Base-by-base conservation (phyloP, 164 flowering plant species). In the Tetrastigma voinierianum region DNA sequence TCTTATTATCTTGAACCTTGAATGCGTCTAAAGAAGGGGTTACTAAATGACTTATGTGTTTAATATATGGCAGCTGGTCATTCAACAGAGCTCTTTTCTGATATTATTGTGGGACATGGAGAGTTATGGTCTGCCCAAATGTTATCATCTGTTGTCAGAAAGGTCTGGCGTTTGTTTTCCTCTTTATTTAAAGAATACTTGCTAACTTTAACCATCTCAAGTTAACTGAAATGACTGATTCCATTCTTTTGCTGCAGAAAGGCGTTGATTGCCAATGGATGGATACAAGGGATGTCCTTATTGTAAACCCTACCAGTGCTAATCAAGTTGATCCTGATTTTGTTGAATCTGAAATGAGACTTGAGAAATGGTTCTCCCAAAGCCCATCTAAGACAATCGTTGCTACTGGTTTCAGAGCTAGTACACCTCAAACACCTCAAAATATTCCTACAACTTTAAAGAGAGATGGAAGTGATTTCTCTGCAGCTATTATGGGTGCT, bases 391-490 rank as follows among this genome's bases (percentile, higher is more conserved):
- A 83, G 70, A 86, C 75, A 58, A 86, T 95, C n/a, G 75, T 95
- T 69, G 97, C 97, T 13, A 92, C 99, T 59, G 98, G 98, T 51
- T 95, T 95, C 77, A 95, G 90, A 65, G 98, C 98, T 64, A 87
- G 88, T 70, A 95, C 99, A 11, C 90, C 91, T n/a, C n/a, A n/a
- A n/a, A n/a, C n/a, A n/a, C n/a, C n/a, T 44, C 67, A 90, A 64
- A 88, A 88, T 73, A 93, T 95, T 59, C 98, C 99, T 21, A 95
- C 98, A 56, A 95, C 99, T 62, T 80, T 95, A 82, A 95, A 92
- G 74, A 82, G 99, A 80, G 99, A 95, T 80, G 99, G 99, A 57
- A 95, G 99, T 77, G 98, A 95, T 74, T 95, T 95, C 70, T 95
- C 99, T 70, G 98, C 99, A 40, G 97, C 99, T 67, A 92, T 95